Percentiles rank a stretch among this genome's conserved stretches.
Conservation (phyloP, 805 yeast species). For the Hanseniaspora occidentalis region DNA sequence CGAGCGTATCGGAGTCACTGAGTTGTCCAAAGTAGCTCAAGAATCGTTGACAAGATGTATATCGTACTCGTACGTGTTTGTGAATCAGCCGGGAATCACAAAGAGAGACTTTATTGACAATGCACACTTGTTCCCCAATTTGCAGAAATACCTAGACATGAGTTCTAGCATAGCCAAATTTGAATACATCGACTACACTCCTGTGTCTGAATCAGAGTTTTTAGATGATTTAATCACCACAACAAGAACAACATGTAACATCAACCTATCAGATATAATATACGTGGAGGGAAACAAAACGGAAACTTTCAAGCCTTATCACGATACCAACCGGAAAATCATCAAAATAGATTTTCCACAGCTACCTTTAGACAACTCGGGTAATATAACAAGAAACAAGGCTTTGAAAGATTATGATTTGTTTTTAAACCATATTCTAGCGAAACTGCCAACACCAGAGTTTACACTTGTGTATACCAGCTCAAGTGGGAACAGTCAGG, state of each 20-base stretch:
- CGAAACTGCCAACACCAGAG: conserved; percentile 64
- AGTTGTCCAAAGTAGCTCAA: conserved; percentile 20
- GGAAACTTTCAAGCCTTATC: conserved; percentile 41
- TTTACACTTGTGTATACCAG: conserved; percentile 50
- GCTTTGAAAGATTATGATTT: conserved; percentile 32
- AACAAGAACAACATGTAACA: conserved; percentile 14
- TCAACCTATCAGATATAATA: conserved; percentile 11
- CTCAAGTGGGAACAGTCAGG: conserved; percentile 14
- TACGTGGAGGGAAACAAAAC: conserved; percentile 23
- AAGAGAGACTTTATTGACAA: conserved; percentile 34
- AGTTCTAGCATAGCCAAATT: conserved; percentile 52
- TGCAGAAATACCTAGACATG: conserved; percentile 38
- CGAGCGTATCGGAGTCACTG: conserved; percentile 6
- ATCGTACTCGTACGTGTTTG: conserved; percentile 45
- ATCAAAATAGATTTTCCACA: conserved; percentile 44
- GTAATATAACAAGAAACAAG: conserved; percentile 16
- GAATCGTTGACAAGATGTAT: conserved; percentile 30
- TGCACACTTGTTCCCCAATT: conserved; percentile 9
- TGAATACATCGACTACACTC: conserved; percentile 32
- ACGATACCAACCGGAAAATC: conserved; percentile 50
- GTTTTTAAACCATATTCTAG: conserved; percentile 39
- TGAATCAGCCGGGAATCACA: conserved; percentile 41
- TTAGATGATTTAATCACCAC: conserved; percentile 13
- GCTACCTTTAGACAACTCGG: conserved; percentile 27
- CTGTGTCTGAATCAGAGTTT: conserved; percentile 7